Conservation (phyloP, 2,329 filamentous ascomycete genomes). For the Tricladium varicosporioides region DNA sequence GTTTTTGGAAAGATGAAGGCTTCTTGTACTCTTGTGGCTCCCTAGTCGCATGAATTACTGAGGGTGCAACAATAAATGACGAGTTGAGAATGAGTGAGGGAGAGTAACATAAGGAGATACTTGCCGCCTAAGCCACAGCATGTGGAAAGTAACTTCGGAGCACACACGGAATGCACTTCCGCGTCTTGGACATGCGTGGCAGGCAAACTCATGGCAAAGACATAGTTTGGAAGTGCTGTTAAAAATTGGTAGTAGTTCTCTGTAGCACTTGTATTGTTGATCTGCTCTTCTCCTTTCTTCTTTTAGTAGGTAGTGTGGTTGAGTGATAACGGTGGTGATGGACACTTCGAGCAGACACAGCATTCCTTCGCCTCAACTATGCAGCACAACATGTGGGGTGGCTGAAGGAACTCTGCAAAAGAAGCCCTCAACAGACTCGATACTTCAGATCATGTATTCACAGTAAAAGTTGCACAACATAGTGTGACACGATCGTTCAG, state of each 20-base stretch:
- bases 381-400: background rate
- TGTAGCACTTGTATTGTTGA: background rate
- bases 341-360: background rate
- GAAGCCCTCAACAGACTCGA: background rate
- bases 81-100: background rate
- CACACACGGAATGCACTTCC: no score
- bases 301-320: background rate
- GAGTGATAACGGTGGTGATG: background rate
- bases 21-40: background rate
- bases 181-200: no score
- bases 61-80: background rate
- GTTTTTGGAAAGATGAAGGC: background rate
- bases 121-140: no score
- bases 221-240: no score
- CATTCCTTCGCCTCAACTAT: no score
- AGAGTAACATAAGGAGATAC: background rate
- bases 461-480: background rate
- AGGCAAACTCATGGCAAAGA: no score
- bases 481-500: background rate
- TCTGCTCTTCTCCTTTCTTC: no score
- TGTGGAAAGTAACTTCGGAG: no score
- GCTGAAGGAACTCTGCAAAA: background rate
- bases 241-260: no score
- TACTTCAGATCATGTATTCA: background rate
- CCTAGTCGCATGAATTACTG: background rate